A percentile compares a stretch with the other conserved stretches of the same genome.
These are phyloP conservation scores for Cyberlindnera mycetangii DNA, from an alignment of 805 yeast species.

Conservation along the genomic window DNA sequence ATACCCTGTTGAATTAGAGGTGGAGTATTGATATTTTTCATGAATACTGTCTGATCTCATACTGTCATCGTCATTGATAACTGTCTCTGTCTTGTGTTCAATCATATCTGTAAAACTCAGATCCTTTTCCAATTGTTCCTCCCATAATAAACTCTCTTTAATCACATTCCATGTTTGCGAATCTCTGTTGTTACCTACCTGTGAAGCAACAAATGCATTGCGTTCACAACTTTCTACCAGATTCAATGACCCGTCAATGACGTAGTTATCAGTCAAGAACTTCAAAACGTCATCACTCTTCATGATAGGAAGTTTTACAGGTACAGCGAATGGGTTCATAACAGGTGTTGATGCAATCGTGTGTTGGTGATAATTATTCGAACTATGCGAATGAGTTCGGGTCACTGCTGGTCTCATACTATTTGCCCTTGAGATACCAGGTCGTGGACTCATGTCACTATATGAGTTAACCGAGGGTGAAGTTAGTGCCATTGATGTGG, in stretches of 20 bases:
- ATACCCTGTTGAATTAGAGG: slow-evolving; percentile 28
- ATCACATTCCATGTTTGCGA: slow-evolving; percentile 63
- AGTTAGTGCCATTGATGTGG: slow-evolving; percentile 10
- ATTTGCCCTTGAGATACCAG: slow-evolving; percentile 26
- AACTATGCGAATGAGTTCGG: slow-evolving; percentile 18
- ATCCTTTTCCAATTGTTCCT: slow-evolving; percentile 17
- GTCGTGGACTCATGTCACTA: slow-evolving; percentile 22
- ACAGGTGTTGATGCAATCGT: slow-evolving; percentile 13
- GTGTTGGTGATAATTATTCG: slow-evolving; percentile 9
- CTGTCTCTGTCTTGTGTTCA: not conserved
- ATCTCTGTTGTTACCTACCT: slow-evolving; percentile 49
- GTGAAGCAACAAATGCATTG: slow-evolving; percentile 55
- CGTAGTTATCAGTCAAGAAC: slow-evolving; percentile 47
- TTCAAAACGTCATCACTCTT: slow-evolving; percentile 36
- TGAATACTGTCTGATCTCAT: slow-evolving; percentile 15
- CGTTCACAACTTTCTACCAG: slow-evolving; percentile 48
- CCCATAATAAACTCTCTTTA: slow-evolving; percentile 44
- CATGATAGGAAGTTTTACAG: slow-evolving; percentile 26
- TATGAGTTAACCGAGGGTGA: slow-evolving; percentile 10
- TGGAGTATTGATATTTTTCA: slow-evolving; percentile 25
- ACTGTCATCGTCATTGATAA: slow-evolving; percentile 15
- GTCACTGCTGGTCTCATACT: slow-evolving; percentile 20
- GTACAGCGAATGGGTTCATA: slow-evolving; percentile 23
- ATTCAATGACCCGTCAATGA: slow-evolving; percentile 43
- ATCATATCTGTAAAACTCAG: not conserved